Base-by-base conservation (phyloP, 805 yeast genomes). In the Candida khao-thaluensis region DNA sequence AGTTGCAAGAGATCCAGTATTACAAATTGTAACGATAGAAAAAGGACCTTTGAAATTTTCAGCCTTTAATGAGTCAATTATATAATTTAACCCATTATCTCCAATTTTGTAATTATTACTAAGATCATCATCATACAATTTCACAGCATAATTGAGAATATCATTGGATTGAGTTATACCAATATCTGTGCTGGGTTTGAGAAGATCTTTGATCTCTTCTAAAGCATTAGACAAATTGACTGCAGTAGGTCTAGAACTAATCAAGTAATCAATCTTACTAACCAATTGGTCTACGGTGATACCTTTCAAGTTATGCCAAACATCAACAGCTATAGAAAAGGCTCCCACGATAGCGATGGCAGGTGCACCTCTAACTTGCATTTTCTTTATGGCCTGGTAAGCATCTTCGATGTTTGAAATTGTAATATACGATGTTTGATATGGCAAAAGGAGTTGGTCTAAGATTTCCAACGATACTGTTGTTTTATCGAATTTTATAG, bases 301-400 rank as follows among this genome's bases (percentile, higher is more conserved):
- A 3, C 22, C 25, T 3, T 17, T 17, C 27, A 62, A 66, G 34
- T 41, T 41, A 54, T 52, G 55, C 52, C 52, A 40, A 62, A 63
- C 61, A 48, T 91, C 96, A n/a, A 85, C 79, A 2, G 86, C 82
- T 3, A 91, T 75, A 2, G 96, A 77, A 43, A 90, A 73, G 1
- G 89, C 81, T 4, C 96, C 98, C 2, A 91, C 97, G 42, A 91
- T 86, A 45, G 97, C 97, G 56, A 91, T 91, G 1, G 98, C 98
- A 0, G 99, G 99, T 0, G 99, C 99, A 26, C 99, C 99, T 58
- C 99, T 74, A 4, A 95, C 97, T 53, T 86, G 89, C 99, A 91
- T 91, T 42, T 72, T 72, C 55, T 80, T 82, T 59, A 91, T 91
- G n/a, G 85, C 95, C 14, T 73, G 71, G 61, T 66, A 87, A 3